phyloP scores from a whole-genome alignment of 176 grass and related monocot species.

The Raddia distichophylla region DNA sequence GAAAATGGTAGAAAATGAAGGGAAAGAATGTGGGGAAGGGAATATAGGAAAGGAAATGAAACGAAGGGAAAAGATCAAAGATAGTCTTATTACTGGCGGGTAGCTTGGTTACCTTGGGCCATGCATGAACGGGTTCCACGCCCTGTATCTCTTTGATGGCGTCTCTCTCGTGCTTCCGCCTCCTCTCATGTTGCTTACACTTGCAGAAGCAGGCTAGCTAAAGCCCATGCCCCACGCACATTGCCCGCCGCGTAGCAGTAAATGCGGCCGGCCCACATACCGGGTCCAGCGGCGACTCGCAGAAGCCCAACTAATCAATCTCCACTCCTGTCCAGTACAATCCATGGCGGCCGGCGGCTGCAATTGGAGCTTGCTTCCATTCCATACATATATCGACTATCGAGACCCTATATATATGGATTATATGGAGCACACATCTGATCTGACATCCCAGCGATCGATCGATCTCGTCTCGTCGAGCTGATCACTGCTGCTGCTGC shows the following conservation, averaged over 20 bases:
- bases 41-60: too few species aligned
- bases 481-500: too few species aligned
- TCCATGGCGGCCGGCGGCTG: not conserved
- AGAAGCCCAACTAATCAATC: not conserved
- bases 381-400: too few species aligned
- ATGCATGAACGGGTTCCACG: too few species aligned
- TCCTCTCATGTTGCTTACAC: not conserved
- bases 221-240: not conserved
- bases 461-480: not conserved
- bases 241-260: constrained; percentile 9
- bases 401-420: not conserved
- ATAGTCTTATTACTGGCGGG: too few species aligned
- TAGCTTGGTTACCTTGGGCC: too few species aligned
- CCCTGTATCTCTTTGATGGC: too few species aligned
- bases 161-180: not conserved
- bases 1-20: too few species aligned
- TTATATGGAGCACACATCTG: constrained; percentile 12
- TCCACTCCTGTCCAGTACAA: constrained; percentile 26
- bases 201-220: not conserved
- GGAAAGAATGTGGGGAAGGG: too few species aligned
- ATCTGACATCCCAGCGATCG: not conserved
- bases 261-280: constrained; percentile 2
- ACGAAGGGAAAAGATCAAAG: too few species aligned
- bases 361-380: too few species aligned
- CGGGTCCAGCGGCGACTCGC: not conserved